Percentiles rank a stretch among this genome's conserved stretches.
phyloP scores from a whole-genome alignment of 2,329 filamentous ascomycete genomes.

The Sporothrix variecibatus region DNA sequence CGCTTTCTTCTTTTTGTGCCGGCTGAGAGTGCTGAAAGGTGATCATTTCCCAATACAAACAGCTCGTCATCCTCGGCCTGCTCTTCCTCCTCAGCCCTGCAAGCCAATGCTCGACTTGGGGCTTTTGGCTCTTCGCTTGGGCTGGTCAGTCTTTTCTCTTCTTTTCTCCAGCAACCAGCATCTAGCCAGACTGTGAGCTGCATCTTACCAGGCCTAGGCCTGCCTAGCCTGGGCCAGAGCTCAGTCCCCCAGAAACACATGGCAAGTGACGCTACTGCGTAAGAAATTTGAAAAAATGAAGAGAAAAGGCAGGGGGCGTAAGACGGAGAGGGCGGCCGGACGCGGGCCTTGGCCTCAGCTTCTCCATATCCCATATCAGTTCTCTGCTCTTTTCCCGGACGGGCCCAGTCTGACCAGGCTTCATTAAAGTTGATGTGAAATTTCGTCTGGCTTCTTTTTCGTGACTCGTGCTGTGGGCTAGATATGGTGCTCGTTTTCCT shows the following conservation, averaged over 20 bases:
- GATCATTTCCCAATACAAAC: constrained; percentile 16
- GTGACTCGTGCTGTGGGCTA: background rate
- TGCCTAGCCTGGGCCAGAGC: background rate
- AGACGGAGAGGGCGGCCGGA: background rate
- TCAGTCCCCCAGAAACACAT: constrained; percentile 13
- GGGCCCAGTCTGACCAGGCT: background rate
- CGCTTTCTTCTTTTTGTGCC: background rate
- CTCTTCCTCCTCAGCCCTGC: background rate
- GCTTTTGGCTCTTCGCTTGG: background rate
- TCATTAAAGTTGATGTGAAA: background rate
- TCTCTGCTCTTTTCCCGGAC: background rate
- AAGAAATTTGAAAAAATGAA: background rate
- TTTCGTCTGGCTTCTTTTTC: background rate
- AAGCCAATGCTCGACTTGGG: background rate
- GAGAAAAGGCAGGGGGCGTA: background rate
- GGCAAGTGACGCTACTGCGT: constrained; percentile 11
- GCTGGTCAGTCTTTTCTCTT: background rate
- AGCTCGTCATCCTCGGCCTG: background rate
- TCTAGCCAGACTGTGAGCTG: background rate
- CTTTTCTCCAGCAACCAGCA: constrained; percentile 5
- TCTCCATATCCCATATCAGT: background rate
- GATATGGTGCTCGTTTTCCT: background rate
- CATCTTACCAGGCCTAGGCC: background rate
- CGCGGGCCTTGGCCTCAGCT: background rate
- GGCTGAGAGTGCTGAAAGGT: background rate